Evolutionary conservation across 345 rosid species (phyloP).

Genomic region (rapeseed (Brassica napus)): Da-Ae NC_063447.1:61490001-61490500

Average conservation of each 20-base stretch:
- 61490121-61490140: constrained; percentile 63
- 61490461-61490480: background rate
- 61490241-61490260: constrained; percentile 49
- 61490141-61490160: constrained; percentile 14
- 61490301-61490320: constrained; percentile 3
- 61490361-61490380: background rate
- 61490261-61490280: constrained; percentile 44
- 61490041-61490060: constrained; percentile 53
- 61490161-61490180: constrained; percentile 40
- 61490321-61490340: constrained; percentile 4
- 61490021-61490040: constrained; percentile 40
- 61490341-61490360: background rate
- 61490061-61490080: constrained; percentile 10
- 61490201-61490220: constrained; percentile 56
- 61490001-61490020: constrained; percentile 36
- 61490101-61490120: constrained; percentile 49
- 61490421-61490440: background rate
- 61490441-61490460: background rate
- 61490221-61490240: constrained; percentile 68
- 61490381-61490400: background rate
- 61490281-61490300: constrained; percentile 41
- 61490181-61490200: constrained; percentile 49
- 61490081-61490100: constrained; percentile 50
- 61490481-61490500: background rate
- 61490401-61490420: background rate